Percentiles rank a stretch among this genome's conserved stretches.
These are phyloP conservation scores for Podosphaera aphanis DNA, from an alignment of 2,329 filamentous ascomycete genomes.

Conservation along the genomic window DNA sequence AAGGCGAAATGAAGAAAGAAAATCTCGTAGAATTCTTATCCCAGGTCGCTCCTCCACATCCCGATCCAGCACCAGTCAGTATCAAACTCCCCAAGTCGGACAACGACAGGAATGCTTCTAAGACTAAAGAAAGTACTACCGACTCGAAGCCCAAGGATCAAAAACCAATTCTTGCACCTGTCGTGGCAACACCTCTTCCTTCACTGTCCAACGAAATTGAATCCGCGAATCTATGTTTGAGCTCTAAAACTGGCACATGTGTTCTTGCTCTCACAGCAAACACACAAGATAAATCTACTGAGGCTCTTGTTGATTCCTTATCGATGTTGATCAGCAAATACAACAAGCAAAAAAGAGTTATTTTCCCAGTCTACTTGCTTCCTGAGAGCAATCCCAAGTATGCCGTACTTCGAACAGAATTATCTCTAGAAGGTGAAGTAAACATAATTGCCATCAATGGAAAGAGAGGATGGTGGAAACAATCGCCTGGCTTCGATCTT, in stretches of 20 bases:
- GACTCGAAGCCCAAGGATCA: conserved; percentile 19
- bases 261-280: conserved; percentile 49
- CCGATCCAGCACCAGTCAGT: conserved; percentile 36
- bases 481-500: conserved; percentile 22
- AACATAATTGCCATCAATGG: conserved; percentile 67
- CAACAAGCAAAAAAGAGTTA: conserved; percentile 34
- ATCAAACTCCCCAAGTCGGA: conserved; percentile 20
- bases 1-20: conserved; percentile 69
- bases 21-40: conserved; percentile 63
- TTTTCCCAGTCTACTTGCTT: conserved; percentile 70
- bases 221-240: conserved; percentile 49
- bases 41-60: conserved; percentile 56
- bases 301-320: conserved; percentile 38
- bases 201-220: conserved; percentile 38
- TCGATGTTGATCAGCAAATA: conserved; percentile 59
- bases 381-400: conserved; percentile 36
- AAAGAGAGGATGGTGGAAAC: conserved; percentile 68
- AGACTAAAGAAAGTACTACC: conserved; percentile 24
- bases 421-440: conserved; percentile 37
- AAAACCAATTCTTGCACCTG: conserved; percentile 24
- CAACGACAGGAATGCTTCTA: conserved; percentile 16
- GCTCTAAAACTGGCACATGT: conserved; percentile 56
- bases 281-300: conserved; percentile 16
- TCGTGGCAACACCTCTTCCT: conserved; percentile 37
- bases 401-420: conserved; percentile 29